Conservation (phyloP, 306 rosid genomes). For the Hippophae gyantsensis region DNA sequence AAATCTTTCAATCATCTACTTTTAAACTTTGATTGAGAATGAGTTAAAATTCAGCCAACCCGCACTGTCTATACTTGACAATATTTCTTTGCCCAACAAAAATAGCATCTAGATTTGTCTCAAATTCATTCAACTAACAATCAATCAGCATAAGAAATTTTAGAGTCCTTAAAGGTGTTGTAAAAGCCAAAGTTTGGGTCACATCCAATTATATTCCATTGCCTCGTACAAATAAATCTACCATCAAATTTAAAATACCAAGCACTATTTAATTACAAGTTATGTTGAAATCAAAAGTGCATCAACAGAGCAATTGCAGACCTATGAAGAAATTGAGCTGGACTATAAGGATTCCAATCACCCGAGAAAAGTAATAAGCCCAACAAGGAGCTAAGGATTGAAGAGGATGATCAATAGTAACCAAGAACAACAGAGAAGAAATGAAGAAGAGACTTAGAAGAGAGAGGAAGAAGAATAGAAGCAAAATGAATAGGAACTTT, state of each 20-base stretch:
- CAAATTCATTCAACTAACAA: constrained; percentile 18
- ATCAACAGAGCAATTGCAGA: constrained; percentile 25
- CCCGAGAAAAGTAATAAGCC: constrained; percentile 4
- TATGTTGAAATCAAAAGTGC: constrained; percentile 12
- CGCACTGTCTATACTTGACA: constrained; percentile 5
- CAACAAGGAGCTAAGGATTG: too few relatives aligned
- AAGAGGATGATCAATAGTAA: too few relatives aligned
- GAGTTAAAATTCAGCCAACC: background rate
- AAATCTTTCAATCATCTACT: too few relatives aligned
- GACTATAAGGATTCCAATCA: constrained; percentile 35
- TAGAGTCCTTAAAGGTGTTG: constrained; percentile 1
- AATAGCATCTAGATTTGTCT: constrained; percentile 12
- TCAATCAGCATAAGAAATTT: background rate
- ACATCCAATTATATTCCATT: background rate
- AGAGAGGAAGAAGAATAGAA: too few relatives aligned
- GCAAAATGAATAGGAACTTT: too few relatives aligned
- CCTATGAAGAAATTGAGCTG: constrained; percentile 45
- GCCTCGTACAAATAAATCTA: constrained; percentile 8
- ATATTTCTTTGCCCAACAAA: constrained; percentile 8
- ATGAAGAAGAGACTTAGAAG: too few relatives aligned
- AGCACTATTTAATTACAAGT: constrained; percentile 13
- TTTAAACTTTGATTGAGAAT: background rate
- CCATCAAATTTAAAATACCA: constrained; percentile 7
- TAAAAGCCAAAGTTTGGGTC: constrained; percentile 3
- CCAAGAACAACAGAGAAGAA: too few relatives aligned